Base-by-base conservation (phyloP, 768 basidiomycete genomes). In the Suillus weaverae region DNA sequence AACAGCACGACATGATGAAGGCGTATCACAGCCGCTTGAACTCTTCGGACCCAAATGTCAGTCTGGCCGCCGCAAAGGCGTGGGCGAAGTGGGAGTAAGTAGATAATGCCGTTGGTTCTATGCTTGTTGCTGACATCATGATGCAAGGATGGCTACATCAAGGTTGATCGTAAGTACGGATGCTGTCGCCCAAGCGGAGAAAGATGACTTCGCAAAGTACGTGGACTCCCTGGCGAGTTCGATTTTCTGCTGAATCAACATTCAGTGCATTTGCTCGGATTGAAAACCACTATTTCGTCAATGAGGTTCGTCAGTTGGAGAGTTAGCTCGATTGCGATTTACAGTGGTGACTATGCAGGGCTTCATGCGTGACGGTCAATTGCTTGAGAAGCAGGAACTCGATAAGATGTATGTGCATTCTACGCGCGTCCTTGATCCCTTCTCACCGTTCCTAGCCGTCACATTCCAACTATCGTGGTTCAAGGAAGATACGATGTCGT, bases 31-130 rank as follows among this genome's bases (percentile, higher is more conserved):
- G 84, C 5, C 90, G 88, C 62, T 84, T 97, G 54, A 89, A 88
- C 70, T 87, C 91, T 7, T 78, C 80, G 1, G 90, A 96, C 71
- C 87, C 91, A 38, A 79, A 84, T 69, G 85, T 81, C 4, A 82
- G 90, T 39, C 69, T 90, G 38, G 78, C 64, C 8, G 94, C 94
- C 13, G 94, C 94, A 4, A 91, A 85, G 70, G 92, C 92, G 3
- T 96, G 94, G 94, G 80, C 89, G 22, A 91, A 89, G 73, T 97
- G 92, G 92, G 95, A 96, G 92, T 92, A 70, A 72, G 92, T 83
- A 36, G 30, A 6, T 54, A 20, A 39, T 32, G 57, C 39, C 30
- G n/a, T 51, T 2, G 46, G n/a, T 43, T 68, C 20, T 26, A 36
- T 59, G 2, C 39, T 56, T 16, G 44, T 46, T 38, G 18, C 22